phyloP scores from a whole-genome alignment of 2,329 filamentous ascomycete genomes.

The Ophiocordyceps camponoti-saundersi region DNA sequence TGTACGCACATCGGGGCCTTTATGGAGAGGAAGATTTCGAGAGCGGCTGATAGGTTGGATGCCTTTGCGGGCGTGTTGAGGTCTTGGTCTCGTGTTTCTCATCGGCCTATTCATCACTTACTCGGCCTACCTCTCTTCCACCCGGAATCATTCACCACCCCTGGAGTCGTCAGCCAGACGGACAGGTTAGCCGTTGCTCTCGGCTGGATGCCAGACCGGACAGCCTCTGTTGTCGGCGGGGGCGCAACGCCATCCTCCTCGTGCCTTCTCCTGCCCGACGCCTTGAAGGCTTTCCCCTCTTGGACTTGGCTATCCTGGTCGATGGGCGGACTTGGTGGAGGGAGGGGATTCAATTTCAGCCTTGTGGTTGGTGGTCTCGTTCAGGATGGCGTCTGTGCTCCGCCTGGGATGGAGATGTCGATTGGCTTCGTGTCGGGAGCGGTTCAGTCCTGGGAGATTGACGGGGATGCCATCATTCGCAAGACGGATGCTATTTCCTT shows the following conservation, averaged over 20 bases:
- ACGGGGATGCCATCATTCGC: conserved; percentile 14
- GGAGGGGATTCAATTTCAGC: conserved; percentile 12
- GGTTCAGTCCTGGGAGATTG: conserved; percentile 18
- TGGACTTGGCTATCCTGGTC: conserved; percentile 22
- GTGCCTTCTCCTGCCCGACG: conserved; percentile 6
- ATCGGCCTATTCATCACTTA: conserved; percentile 10
- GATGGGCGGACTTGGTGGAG: conserved; percentile 4
- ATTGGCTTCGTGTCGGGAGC: conserved; percentile 16
- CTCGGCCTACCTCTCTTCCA: conserved; percentile 19
- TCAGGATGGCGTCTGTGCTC: conserved; percentile 11
- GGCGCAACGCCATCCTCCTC: conserved; percentile 9
- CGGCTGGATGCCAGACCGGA: conserved; percentile 15
- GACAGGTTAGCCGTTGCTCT: conserved; percentile 17
- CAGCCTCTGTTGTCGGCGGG: conserved; percentile 4
- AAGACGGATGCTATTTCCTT: conserved; percentile 12
- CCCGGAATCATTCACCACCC: conserved; percentile 12
- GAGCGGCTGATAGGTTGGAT: conserved; percentile 14
- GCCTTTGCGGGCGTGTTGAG: conserved; percentile 16
- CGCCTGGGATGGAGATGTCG: conserved; percentile 16
- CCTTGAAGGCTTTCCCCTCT: conserved; percentile 11
- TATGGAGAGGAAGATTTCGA: conserved; percentile 11
- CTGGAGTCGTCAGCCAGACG: conserved; percentile 12
- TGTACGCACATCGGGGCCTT: conserved; percentile 14
- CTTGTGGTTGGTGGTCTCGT: conserved; percentile 11
- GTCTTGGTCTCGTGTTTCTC: conserved; percentile 1